phyloP scores from a whole-genome alignment of 2,329 filamentous ascomycete species.

The Cladorrhinum sp. region DNA sequence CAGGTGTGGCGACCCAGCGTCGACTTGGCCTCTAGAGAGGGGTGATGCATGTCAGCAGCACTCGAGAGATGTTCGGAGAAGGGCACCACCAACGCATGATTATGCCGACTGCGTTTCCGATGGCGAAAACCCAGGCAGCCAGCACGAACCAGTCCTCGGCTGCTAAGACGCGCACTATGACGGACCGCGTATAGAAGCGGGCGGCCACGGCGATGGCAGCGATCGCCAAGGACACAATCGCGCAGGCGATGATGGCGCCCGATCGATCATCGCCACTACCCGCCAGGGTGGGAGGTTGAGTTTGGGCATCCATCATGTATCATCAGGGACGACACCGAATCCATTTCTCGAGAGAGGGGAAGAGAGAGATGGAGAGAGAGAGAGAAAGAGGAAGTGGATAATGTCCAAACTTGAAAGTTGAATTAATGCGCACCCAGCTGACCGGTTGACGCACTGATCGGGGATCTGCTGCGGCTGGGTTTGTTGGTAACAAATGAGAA shows the following conservation, averaged over 20 bases:
- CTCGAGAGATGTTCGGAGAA: background rate
- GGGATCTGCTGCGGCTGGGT: no score
- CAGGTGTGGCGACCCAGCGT: background rate
- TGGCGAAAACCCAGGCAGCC: background rate
- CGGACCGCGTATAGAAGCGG: background rate
- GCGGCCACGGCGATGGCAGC: background rate
- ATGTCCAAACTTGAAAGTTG: no score
- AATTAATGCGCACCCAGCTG: no score
- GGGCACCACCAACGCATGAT: background rate
- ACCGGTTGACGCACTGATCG: no score
- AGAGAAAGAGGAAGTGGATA: no score
- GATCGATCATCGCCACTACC: background rate
- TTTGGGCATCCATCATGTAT: background rate
- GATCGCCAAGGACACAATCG: background rate
- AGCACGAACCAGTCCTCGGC: slow-evolving; percentile 3
- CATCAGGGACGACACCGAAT: no score
- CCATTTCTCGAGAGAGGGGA: no score
- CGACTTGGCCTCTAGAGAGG: background rate
- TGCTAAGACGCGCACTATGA: background rate
- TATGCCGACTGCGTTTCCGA: background rate
- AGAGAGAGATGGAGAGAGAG: no score
- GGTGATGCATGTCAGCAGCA: background rate
- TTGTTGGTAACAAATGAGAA: no score
- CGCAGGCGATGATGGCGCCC: background rate
- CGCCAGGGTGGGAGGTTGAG: background rate